Evolutionary conservation across 1,284 basidiomycete species (phyloP).

Genomic region (Rhodotorula sp.): DNA sequence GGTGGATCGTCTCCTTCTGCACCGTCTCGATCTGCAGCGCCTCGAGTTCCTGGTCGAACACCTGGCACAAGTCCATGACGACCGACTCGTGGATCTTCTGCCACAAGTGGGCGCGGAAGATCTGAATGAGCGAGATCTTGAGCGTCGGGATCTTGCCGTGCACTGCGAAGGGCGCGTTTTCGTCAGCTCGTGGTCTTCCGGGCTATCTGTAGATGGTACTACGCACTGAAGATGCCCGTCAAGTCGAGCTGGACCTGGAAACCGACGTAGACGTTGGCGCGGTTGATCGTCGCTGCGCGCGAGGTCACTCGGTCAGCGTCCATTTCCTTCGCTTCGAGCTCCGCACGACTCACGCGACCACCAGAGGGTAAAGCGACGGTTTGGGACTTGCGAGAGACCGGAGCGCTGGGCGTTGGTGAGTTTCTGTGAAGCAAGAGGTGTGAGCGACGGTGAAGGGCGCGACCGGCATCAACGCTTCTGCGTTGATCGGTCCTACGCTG

Average conservation of each 20-base stretch:
- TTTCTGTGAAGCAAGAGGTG: background rate
- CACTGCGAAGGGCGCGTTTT: conserved; percentile 51
- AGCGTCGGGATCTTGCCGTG: conserved; percentile 97
- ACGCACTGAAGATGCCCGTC: conserved; percentile 67
- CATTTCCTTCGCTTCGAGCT: background rate
- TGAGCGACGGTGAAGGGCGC: background rate
- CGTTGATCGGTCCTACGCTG: too few species aligned
- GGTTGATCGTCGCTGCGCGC: conserved; percentile 74
- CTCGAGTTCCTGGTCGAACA: conserved; percentile 98
- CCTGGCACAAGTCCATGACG: conserved; percentile 84
- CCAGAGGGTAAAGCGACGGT: conserved; percentile 98
- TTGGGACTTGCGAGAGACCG: conserved; percentile 97
- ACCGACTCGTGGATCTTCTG: conserved; percentile 74
- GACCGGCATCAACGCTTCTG: too few species aligned
- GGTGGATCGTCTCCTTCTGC: conserved; percentile 98
- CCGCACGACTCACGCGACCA: conserved; percentile 67
- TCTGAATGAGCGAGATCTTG: conserved; percentile 97
- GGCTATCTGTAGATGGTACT: conserved; percentile 49
- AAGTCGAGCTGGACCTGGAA: conserved; percentile 99
- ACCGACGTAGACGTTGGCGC: conserved; percentile 98
- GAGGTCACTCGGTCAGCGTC: background rate
- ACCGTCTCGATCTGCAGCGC: conserved; percentile 98
- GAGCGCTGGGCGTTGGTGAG: conserved; percentile 92
- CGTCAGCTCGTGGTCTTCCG: background rate
- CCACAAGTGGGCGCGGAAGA: conserved; percentile 99